Percentiles rank a stretch among this genome's conserved stretches.
These are phyloP conservation scores for Phyllosticta paracitricarpa DNA, from an alignment of 2,329 filamentous ascomycete species.

Conservation along the genomic window DNA sequence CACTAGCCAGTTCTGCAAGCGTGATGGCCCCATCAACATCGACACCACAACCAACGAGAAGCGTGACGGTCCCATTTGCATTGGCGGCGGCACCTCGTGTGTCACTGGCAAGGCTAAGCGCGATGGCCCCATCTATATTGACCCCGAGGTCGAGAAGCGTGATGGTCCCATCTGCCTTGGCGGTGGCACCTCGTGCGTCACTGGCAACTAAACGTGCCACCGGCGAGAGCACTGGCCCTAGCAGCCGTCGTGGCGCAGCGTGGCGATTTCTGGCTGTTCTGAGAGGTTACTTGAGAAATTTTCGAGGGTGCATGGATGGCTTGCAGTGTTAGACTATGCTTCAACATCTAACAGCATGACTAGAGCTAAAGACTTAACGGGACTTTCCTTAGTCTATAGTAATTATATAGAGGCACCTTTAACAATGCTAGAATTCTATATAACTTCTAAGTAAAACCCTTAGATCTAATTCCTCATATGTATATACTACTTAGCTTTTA, in stretches of 20 bases:
- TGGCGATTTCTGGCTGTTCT: not conserved
- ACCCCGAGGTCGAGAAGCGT: not conserved
- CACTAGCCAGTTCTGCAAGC: no score
- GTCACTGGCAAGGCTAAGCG: no score
- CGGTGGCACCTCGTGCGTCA: not conserved
- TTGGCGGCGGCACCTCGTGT: not conserved
- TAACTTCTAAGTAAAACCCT: no score
- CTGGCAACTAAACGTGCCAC: not conserved
- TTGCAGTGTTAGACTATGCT: not conserved
- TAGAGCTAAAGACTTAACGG: no score
- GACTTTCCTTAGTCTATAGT: no score
- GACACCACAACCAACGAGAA: not conserved
- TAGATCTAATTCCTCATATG: no score
- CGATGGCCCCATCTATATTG: not conserved
- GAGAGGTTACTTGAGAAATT: not conserved
- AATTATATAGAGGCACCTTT: no score
- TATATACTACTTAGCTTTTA: no score
- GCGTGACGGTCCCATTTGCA: not conserved
- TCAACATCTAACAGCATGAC: not conserved
- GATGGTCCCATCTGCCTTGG: not conserved
- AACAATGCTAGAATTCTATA: no score
- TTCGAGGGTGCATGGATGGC: not conserved
- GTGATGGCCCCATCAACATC: no score
- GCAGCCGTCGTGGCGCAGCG: not conserved
- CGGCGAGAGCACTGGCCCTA: not conserved